Evolutionary conservation across 495 filamentous ascomycete species (phyloP), one percentile per base, ranked within the genome.

Genomic region (Pyrenula aspistea): DNA sequence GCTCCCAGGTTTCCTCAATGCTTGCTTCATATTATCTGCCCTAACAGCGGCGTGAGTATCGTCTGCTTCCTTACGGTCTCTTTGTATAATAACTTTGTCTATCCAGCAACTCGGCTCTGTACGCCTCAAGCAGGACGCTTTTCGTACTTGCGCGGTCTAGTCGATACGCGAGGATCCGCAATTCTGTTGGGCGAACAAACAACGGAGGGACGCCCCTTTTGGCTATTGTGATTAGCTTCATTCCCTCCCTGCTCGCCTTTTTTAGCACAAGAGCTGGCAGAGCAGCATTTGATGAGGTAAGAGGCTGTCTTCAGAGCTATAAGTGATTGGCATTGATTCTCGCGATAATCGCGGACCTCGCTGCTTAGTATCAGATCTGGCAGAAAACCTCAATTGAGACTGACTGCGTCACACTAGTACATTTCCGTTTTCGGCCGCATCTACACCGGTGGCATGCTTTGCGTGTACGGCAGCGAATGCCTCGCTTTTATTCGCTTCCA

Each of bases 401-500:
- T 57, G n/a, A 49, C 24, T 47, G 51, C 24, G 47, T 20, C 23
- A 22, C 25, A 12, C 24, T 22, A 76, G 69, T 66, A 67, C 15
- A 67, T 74, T 22, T 51, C 55, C 48, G 55, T 72, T 19, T 57
- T 74, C 2, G 25, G 63, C 25, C 63, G 62, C 2, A 62, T 76
- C 51, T 68, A 61, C 47, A 68, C 68, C 1, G 65, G 72, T 1
- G 31, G 31, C 31, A 42, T 75, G 10, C 50, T 70, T 2, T 68
- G 72, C 48, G 64, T 73, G 21, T 76, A 72, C 60, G 65, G 65
- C n/a, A 67, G 66, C 20, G 63, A 75, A 62, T 76, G 71, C 53
- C 56, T 69, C 48, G 73, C 73, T n/a, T 76, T 73, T 42, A 63
- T 76, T 24, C 65, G 71, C 21, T 76, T 69, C 54, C 62, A 68